Evolutionary conservation across 148 eudicot genomes (phyloP).

Genomic region (Gaultheria prostrata): DNA sequence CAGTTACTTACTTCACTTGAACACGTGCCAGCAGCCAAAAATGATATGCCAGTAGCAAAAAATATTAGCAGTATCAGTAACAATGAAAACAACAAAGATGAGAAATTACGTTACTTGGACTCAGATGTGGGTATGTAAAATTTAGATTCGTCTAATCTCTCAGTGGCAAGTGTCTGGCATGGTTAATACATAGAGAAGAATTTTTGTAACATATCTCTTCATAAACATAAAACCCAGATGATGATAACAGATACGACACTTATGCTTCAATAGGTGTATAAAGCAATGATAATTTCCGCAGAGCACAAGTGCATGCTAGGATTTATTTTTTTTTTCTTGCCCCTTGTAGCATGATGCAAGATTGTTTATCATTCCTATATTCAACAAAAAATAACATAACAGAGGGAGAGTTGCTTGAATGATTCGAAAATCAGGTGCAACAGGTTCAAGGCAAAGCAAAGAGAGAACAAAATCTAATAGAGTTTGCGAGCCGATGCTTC

Average conservation of each 20-base stretch:
- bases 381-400: neutral
- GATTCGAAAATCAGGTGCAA: neutral
- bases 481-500: no score
- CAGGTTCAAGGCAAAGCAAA: neutral
- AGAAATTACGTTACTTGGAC: neutral
- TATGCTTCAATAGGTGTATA: neutral
- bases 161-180: neutral
- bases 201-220: neutral
- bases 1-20: neutral
- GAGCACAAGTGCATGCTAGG: no score
- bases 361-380: neutral
- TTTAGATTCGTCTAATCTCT: neutral
- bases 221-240: neutral
- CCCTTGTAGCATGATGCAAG: neutral
- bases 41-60: neutral
- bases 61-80: neutral
- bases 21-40: neutral
- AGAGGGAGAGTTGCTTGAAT: neutral
- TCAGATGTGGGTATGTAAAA: neutral
- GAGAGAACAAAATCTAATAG: neutral
- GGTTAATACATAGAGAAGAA: neutral
- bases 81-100: neutral
- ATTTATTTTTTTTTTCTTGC: no score
- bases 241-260: neutral
- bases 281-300: neutral